Conservation (phyloP, 2,329 filamentous ascomycete species). For the Tolypocladium capitatum region DNA sequence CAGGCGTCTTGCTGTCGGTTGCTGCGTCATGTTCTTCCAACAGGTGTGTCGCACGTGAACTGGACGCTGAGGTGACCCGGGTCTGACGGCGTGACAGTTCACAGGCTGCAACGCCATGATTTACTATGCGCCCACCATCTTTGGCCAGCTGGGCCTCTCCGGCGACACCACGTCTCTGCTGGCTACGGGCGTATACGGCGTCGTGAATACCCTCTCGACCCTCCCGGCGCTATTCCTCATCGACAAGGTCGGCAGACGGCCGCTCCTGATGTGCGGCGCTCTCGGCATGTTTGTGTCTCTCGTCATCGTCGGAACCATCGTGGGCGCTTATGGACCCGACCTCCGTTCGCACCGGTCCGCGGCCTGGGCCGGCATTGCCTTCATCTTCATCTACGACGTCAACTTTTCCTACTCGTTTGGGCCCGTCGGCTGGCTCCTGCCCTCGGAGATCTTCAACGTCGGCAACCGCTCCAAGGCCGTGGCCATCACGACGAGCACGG, state of each 20-base stretch:
- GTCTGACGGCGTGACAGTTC: constrained; percentile 21
- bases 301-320: constrained; percentile 35
- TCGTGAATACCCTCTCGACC: constrained; percentile 36
- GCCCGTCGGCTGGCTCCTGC: constrained; percentile 52
- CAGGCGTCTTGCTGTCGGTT: constrained; percentile 39
- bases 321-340: constrained; percentile 24
- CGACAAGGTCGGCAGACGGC: constrained; percentile 44
- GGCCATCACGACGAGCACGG: constrained; percentile 39
- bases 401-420: constrained; percentile 51
- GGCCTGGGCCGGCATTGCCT: constrained; percentile 46
- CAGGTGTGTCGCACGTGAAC: constrained; percentile 30
- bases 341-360: constrained; percentile 25
- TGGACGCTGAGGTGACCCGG: too few relatives aligned
- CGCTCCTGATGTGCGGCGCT: constrained; percentile 48
- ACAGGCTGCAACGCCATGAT: constrained; percentile 34
- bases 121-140: constrained; percentile 34
- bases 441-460: constrained; percentile 48
- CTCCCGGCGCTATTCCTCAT: constrained; percentile 34
- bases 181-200: constrained; percentile 44
- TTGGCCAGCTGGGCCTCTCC: constrained; percentile 26
- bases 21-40: constrained; percentile 41
- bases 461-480: constrained; percentile 47
- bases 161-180: constrained; percentile 31
- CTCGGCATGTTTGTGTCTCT: constrained; percentile 51
- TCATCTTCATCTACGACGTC: constrained; percentile 51